Conservation (phyloP, 306 rosid species). For the Lablab purpureus region DNA sequence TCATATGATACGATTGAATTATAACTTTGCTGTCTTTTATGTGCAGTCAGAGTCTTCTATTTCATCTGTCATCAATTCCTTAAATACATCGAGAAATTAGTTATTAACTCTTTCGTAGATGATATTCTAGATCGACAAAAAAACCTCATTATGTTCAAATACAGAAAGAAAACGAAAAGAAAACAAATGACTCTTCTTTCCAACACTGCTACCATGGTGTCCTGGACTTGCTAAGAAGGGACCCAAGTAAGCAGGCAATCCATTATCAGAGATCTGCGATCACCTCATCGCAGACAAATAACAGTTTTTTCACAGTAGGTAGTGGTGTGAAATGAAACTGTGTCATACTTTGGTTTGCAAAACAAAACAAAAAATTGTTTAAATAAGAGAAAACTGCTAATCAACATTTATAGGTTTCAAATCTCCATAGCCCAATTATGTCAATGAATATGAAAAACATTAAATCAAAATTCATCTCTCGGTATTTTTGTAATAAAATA, state of each 20-base stretch:
- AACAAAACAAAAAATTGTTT: neutral
- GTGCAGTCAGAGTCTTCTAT: too few relatives aligned
- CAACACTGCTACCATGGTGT: neutral
- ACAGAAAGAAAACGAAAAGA: too few relatives aligned
- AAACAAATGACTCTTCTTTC: neutral
- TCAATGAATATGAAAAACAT: neutral
- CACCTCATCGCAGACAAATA: slow-evolving; percentile 36
- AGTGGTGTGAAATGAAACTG: slow-evolving; percentile 10
- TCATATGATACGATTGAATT: too few relatives aligned
- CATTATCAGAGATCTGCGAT: slow-evolving; percentile 21
- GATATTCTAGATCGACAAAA: too few relatives aligned
- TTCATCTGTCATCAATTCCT: too few relatives aligned
- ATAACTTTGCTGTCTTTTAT: too few relatives aligned
- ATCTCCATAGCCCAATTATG: neutral
- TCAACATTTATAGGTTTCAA: neutral
- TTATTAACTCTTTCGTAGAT: too few relatives aligned
- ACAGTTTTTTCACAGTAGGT: slow-evolving; percentile 15
- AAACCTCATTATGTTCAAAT: too few relatives aligned
- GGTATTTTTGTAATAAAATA: too few relatives aligned
- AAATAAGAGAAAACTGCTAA: too few relatives aligned
- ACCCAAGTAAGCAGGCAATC: slow-evolving; percentile 38
- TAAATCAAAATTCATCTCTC: too few relatives aligned
- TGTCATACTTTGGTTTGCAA: slow-evolving; percentile 19
- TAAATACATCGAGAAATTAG: too few relatives aligned
- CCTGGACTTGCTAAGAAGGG: slow-evolving; percentile 10